Base-by-base conservation (phyloP, 2,329 filamentous ascomycete genomes). In the Fusarium sp. region DNA sequence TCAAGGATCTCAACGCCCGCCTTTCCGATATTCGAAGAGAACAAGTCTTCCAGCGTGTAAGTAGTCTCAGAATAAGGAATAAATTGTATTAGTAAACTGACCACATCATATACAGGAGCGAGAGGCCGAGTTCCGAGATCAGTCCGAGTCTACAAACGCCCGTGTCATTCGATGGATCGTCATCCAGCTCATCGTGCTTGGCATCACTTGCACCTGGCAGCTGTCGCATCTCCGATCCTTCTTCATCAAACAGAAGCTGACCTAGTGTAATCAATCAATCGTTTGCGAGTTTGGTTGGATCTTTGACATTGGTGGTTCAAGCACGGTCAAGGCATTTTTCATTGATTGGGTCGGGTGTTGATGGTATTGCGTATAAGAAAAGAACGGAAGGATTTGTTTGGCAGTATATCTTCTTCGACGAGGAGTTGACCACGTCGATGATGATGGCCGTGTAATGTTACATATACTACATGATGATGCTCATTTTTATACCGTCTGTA, bases 221-320 rank as follows among this genome's bases (percentile, higher is more conserved):
- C 86, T 99, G 46, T 97, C 94, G 55, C 95, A 99, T 82, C 87
- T 99, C 75, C 89, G 96, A 73, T 92, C 93, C 46, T 99, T 99
- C 88, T 99, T 99, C 85, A 99, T 99, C 86, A 99, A 99, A 88
- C 95, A 98, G 85, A 99, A 99, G 88, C 90, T 99, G 80, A 98
- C 96, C 63, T 99, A 89, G 82, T 47, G 40, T 26, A 31, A 43
- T 60, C 33, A 28, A 42, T 28, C n/a, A 22, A 49, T 58, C 49
- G 28, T 55, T 60, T 52, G 17, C 42, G 45, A 43, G 28, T 28
- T 28, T 28, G 26, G 26, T 47, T 67, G 57, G 47, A 14, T 47
- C 45, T 65, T 57, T 38, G 42, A 39, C 43, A 57, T 45, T 42
- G 34, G 46, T 38, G 28, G 22, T 57, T 53, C 51, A 43, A 34